These are phyloP conservation scores for Adansonia grandidieri DNA, from an alignment of 441 rosid genomes.

Conservation along the genomic window DNA sequence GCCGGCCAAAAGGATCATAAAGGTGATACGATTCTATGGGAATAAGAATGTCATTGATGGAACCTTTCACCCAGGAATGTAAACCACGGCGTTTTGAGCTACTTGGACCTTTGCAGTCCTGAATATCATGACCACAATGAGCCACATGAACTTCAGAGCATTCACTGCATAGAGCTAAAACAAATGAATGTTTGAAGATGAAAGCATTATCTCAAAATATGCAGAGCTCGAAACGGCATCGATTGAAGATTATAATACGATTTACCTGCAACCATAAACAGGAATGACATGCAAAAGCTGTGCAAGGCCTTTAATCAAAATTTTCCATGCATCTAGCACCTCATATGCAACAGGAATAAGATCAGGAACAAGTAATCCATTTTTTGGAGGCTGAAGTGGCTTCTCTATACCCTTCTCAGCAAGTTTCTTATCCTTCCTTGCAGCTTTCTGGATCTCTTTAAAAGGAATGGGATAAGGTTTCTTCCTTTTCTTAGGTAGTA, in stretches of 20 bases:
- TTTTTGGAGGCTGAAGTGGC: slow-evolving; percentile 82
- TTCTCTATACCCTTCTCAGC: slow-evolving; percentile 82
- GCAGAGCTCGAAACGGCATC: background rate
- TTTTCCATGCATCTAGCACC: slow-evolving; percentile 78
- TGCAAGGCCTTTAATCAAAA: slow-evolving; percentile 74
- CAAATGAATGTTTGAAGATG: slow-evolving; percentile 21
- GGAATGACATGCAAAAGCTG: slow-evolving; percentile 79
- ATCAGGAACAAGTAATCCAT: slow-evolving; percentile 75
- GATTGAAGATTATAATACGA: background rate
- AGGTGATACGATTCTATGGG: slow-evolving; percentile 72
- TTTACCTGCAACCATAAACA: slow-evolving; percentile 78
- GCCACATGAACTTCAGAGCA: slow-evolving; percentile 70
- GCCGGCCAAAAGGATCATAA: slow-evolving; percentile 66
- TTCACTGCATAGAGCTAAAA: slow-evolving; percentile 46
- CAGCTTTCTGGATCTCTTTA: slow-evolving; percentile 63
- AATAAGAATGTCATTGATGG: slow-evolving; percentile 57
- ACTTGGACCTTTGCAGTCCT: slow-evolving; percentile 52
- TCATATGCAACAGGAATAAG: slow-evolving; percentile 80
- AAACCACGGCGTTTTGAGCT: slow-evolving; percentile 47
- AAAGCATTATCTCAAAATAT: background rate
- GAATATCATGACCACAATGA: slow-evolving; percentile 53
- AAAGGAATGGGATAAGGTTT: slow-evolving; percentile 82
- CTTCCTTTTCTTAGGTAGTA: slow-evolving; percentile 78
- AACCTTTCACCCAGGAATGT: slow-evolving; percentile 69
- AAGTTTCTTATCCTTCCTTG: slow-evolving; percentile 69